These are phyloP conservation scores for Aureobasidium sp. DNA, from an alignment of 2,329 filamentous ascomycete genomes.

Conservation along the genomic window DNA sequence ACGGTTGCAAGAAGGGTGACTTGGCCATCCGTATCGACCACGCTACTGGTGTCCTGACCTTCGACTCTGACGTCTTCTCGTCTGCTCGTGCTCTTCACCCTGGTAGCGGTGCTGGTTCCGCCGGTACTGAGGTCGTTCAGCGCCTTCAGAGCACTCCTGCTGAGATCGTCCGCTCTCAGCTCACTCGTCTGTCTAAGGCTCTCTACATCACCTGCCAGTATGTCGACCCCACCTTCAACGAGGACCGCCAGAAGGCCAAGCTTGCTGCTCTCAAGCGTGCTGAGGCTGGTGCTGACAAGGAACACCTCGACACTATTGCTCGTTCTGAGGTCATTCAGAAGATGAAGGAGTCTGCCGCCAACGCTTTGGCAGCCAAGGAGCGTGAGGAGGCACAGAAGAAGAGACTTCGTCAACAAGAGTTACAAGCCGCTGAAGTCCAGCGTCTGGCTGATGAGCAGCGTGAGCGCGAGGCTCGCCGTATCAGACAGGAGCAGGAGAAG, in stretches of 20 bases:
- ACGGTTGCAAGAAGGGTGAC: constrained; percentile 99
- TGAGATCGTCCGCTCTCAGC: constrained; percentile 92
- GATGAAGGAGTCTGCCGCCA: constrained; percentile 92
- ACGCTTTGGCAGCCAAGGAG: constrained; percentile 78
- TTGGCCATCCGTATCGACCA: constrained; percentile 94
- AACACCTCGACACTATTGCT: constrained; percentile 76
- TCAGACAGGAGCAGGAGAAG: constrained; percentile 80
- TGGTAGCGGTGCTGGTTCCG: constrained; percentile 76
- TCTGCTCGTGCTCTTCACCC: constrained; percentile 87
- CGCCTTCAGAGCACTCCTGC: constrained; percentile 95
- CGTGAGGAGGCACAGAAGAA: constrained; percentile 88
- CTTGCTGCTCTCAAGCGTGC: constrained; percentile 74
- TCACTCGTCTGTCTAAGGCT: constrained; percentile 83
- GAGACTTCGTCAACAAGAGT: constrained; percentile 75
- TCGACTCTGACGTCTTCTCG: constrained; percentile 97
- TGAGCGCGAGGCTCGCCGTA: constrained; percentile 78
- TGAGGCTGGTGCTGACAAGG: constrained; percentile 80
- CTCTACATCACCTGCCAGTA: constrained; percentile 93
- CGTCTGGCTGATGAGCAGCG: constrained; percentile 87
- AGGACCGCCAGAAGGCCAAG: constrained; percentile 71
- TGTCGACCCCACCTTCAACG: constrained; percentile 83
- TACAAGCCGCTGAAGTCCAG: constrained; percentile 82
- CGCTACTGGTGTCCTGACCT: constrained; percentile 88
- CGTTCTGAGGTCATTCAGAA: constrained; percentile 90
- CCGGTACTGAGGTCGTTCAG: constrained; percentile 85